Conservation (phyloP, 2,329 filamentous ascomycete species). For the Penicillium sp. region DNA sequence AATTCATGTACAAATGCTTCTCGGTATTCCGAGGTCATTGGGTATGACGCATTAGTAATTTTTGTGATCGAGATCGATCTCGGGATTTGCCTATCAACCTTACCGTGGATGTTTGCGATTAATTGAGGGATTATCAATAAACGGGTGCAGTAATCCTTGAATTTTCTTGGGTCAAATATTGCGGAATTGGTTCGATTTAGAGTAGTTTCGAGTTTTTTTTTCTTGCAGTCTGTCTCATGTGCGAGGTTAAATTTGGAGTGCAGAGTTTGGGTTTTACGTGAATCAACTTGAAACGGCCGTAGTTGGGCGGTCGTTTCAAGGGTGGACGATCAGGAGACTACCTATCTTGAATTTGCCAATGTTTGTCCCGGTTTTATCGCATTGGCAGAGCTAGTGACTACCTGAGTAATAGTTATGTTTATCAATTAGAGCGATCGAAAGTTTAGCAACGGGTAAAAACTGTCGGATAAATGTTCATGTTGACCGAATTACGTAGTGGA, state of each 20-base stretch:
- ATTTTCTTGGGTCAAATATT: not conserved
- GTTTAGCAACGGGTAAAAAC: not conserved
- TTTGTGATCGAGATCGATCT: not conserved
- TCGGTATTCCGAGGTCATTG: too few species aligned
- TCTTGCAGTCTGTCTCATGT: not conserved
- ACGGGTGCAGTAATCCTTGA: not conserved
- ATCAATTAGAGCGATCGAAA: constrained; percentile 1
- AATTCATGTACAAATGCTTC: not conserved
- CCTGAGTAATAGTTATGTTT: not conserved
- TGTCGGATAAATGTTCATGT: not conserved
- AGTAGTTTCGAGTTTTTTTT: not conserved
- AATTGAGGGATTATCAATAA: not conserved
- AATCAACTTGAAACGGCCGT: constrained; percentile 20
- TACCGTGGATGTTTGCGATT: not conserved
- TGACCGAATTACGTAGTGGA: not conserved
- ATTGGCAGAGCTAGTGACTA: not conserved
- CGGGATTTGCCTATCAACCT: not conserved
- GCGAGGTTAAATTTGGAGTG: not conserved
- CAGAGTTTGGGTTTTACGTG: not conserved
- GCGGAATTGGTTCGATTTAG: not conserved
- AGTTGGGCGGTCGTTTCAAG: constrained; percentile 21
- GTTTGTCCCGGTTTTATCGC: too few species aligned
- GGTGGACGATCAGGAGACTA: constrained; percentile 5
- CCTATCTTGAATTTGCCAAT: not conserved
- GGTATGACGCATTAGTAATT: too few species aligned